These are phyloP conservation scores for Fusarium goolgardi DNA, from an alignment of 2,329 filamentous ascomycete genomes.

Conservation along the genomic window DNA sequence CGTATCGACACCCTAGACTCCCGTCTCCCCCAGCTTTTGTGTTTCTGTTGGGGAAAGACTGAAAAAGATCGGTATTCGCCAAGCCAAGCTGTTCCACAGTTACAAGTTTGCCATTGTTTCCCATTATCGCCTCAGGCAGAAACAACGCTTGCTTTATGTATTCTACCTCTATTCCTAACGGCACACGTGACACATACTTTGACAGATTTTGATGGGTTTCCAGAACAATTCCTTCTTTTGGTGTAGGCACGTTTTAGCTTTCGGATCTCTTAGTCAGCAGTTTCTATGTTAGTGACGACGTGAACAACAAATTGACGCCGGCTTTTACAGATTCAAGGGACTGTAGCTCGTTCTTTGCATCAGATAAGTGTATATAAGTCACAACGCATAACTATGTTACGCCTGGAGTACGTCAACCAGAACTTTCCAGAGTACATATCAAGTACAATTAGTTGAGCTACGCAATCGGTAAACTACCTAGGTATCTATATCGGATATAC, in stretches of 20 bases:
- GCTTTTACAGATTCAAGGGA: neutral
- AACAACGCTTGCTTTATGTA: neutral
- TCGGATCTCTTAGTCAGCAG: neutral
- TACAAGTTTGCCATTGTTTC: conserved; percentile 11
- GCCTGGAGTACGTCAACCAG: neutral
- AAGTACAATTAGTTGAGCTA: neutral
- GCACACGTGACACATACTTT: conserved; percentile 25
- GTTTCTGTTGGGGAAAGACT: conserved; percentile 39
- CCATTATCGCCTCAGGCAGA: conserved; percentile 15
- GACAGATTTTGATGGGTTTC: neutral
- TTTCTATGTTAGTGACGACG: neutral
- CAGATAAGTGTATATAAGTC: neutral
- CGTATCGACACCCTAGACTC: conserved; percentile 33
- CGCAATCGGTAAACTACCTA: neutral
- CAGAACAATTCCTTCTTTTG: neutral
- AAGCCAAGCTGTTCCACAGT: conserved; percentile 32
- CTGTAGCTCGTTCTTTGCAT: neutral
- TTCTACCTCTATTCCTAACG: neutral
- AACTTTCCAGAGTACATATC: neutral
- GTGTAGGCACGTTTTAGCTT: neutral
- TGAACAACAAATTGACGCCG: too few species aligned
- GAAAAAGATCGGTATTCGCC: conserved; percentile 41
- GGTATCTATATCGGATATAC: neutral
- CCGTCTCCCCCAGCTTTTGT: conserved; percentile 43
- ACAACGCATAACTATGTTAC: neutral